Conservation (phyloP, 1,284 basidiomycete genomes). For the Trichosporon asahii region DNA sequence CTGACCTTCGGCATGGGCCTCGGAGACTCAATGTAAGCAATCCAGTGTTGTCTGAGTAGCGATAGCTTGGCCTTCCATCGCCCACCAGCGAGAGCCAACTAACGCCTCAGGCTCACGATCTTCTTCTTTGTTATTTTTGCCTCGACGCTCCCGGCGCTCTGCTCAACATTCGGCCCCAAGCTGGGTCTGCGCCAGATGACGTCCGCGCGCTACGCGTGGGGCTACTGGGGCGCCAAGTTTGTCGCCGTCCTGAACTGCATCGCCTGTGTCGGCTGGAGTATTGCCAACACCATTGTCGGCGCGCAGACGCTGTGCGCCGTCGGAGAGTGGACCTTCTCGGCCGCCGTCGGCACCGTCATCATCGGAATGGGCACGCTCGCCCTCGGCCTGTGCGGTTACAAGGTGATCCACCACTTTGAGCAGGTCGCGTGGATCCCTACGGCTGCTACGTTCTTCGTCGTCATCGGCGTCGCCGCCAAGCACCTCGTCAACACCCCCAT, state of each 20-base stretch:
- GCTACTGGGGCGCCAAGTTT: constrained; percentile 43
- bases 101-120: constrained; percentile 32
- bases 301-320: constrained; percentile 38
- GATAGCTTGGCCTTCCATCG: not conserved
- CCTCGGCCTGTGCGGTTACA: constrained; percentile 54
- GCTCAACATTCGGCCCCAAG: constrained; percentile 41
- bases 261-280: constrained; percentile 46
- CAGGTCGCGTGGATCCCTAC: constrained; percentile 53
- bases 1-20: constrained; percentile 34
- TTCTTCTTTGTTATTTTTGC: constrained; percentile 36
- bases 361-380: constrained; percentile 50
- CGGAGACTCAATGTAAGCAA: constrained; percentile 34
- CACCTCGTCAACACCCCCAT: constrained; percentile 36
- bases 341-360: constrained; percentile 44
- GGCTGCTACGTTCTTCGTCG: constrained; percentile 49
- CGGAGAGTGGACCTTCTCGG: constrained; percentile 42
- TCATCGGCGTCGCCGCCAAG: constrained; percentile 41
- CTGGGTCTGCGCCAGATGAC: constrained; percentile 52
- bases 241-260: constrained; percentile 43
- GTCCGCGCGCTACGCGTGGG: constrained; percentile 50
- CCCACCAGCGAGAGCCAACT: not conserved
- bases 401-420: constrained; percentile 52
- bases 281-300: constrained; percentile 52
- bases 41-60: not conserved
- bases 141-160: constrained; percentile 34